Percentiles rank a stretch among this genome's conserved stretches.
Conservation (phyloP, 164 flowering plant genomes). For the Dillenia turbinata region DNA sequence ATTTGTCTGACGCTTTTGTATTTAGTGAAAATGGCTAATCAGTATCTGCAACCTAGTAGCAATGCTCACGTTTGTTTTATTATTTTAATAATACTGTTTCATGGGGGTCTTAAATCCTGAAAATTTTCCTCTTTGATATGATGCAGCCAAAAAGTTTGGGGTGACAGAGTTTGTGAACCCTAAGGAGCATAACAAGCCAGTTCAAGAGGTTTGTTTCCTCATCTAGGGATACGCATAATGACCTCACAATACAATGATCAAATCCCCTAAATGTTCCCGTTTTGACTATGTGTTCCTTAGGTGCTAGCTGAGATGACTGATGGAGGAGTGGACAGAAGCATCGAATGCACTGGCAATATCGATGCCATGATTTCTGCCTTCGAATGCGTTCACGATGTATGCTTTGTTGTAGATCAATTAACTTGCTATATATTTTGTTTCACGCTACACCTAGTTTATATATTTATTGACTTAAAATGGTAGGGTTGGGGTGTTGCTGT, state of each 20-base stretch:
- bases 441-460: no score
- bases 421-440: no score
- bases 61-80: neutral
- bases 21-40: neutral
- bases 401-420: neutral
- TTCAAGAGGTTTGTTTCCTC: slow-evolving; percentile 39
- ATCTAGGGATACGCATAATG: neutral
- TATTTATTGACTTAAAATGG: neutral
- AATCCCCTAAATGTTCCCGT: no score
- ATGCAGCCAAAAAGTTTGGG: slow-evolving; percentile 66
- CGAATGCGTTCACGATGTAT: slow-evolving; percentile 75
- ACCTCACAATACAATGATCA: no score
- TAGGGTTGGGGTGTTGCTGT: slow-evolving; percentile 77
- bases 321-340: slow-evolving; percentile 68
- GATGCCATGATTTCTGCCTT: slow-evolving; percentile 72
- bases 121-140: neutral
- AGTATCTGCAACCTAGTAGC: neutral
- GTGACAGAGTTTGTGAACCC: slow-evolving; percentile 61
- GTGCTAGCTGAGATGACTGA: slow-evolving; percentile 63
- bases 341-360: slow-evolving; percentile 61
- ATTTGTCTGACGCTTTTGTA: neutral
- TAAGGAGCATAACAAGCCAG: slow-evolving; percentile 43
- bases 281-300: slow-evolving; percentile 8
- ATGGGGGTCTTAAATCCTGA: neutral
- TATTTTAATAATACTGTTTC: neutral